Percentiles rank a stretch among this genome's conserved stretches.
Conservation (phyloP, 192 early-diverging fungal genomes). For the Coemansia sp. region DNA sequence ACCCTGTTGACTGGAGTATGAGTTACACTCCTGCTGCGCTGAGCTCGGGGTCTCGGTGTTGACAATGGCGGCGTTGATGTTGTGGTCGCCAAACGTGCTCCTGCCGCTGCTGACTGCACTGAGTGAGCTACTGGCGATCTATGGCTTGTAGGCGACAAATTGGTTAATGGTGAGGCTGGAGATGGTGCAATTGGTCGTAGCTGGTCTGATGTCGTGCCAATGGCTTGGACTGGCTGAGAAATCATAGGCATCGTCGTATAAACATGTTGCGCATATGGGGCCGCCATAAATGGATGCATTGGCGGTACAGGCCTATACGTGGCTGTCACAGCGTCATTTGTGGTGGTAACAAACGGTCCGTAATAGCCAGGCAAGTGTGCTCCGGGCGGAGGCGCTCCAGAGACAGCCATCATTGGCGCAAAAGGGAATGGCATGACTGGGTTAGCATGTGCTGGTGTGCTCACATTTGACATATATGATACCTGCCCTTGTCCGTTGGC, state of each 20-base stretch:
- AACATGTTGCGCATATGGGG: neutral
- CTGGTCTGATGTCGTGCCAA: neutral
- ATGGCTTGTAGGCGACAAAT: too few relatives aligned
- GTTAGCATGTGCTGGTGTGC: too few relatives aligned
- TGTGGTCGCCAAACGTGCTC: too few relatives aligned
- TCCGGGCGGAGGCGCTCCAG: neutral
- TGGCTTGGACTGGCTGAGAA: neutral
- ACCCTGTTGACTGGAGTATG: neutral
- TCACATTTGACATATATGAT: too few relatives aligned
- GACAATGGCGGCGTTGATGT: too few relatives aligned
- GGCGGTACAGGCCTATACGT: neutral
- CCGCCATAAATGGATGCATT: neutral
- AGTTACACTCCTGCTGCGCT: neutral
- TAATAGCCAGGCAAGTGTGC: neutral
- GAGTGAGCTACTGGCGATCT: neutral
- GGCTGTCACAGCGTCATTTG: conserved; percentile 2
- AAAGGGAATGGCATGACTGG: too few relatives aligned
- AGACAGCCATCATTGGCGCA: neutral
- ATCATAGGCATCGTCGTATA: neutral
- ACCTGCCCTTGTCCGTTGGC: too few relatives aligned
- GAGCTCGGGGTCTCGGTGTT: too few relatives aligned
- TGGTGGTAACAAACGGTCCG: neutral
- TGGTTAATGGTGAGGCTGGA: neutral
- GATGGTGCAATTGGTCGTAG: neutral
- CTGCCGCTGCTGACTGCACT: too few relatives aligned